Conservation (phyloP, 495 filamentous ascomycete species). For the Aspergillus coremiiformis region DNA sequence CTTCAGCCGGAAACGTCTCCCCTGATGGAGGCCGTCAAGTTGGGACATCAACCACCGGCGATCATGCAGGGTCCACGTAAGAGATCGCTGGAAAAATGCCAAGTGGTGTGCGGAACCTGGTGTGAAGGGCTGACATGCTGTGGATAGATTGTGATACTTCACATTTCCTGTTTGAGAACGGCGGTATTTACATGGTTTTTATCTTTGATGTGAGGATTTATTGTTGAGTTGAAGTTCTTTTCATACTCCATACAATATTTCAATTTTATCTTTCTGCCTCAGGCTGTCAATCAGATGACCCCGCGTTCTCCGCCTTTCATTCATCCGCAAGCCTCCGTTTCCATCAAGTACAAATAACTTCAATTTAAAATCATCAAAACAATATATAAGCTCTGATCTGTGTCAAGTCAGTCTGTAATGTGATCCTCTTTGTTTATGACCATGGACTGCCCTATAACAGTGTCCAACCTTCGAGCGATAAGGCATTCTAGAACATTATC, state of each 20-base stretch:
- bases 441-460: background rate
- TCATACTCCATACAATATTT: too few species aligned
- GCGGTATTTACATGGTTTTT: too few species aligned
- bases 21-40: background rate
- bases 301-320: background rate
- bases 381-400: too few species aligned
- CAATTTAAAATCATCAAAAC: too few species aligned
- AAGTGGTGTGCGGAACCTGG: slow-evolving; percentile 25
- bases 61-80: background rate
- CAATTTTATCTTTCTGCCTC: too few species aligned
- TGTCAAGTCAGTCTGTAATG: background rate
- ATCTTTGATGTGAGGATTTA: too few species aligned
- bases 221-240: too few species aligned
- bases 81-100: slow-evolving; percentile 16
- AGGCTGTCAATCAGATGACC: slow-evolving; percentile 3
- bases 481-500: background rate
- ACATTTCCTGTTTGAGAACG: too few species aligned
- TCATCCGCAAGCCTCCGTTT: background rate
- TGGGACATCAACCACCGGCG: slow-evolving; percentile 7
- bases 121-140: slow-evolving; percentile 32
- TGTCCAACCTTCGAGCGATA: background rate
- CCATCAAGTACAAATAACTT: too few species aligned
- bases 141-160: slow-evolving; percentile 11
- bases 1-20: slow-evolving; percentile 39
- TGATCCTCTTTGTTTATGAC: background rate